Conservation (phyloP, 768 basidiomycete species). For the Macrolepiota fuliginosa region DNA sequence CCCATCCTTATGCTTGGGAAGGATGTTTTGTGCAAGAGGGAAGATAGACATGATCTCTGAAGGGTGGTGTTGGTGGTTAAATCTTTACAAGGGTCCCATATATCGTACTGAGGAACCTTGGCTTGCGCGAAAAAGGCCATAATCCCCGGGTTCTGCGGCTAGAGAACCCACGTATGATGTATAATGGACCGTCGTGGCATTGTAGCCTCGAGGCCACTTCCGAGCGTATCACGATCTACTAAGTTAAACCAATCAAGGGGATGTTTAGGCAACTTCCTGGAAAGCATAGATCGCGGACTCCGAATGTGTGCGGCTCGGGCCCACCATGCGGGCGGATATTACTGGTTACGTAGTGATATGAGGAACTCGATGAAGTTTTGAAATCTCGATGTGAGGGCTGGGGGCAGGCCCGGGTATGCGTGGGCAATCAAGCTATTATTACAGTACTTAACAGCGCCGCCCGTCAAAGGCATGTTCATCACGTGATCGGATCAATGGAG, state of each 20-base stretch:
- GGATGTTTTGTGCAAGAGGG: conserved; percentile 32
- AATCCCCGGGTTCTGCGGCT: no score
- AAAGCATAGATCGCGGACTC: no score
- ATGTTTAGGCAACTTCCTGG: neutral
- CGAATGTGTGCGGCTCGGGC: neutral
- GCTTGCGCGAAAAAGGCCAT: no score
- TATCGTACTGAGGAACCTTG: neutral
- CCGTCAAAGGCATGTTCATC: neutral
- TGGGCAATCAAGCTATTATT: neutral
- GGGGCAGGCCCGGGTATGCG: neutral
- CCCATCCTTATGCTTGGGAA: conserved; percentile 18
- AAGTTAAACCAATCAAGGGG: neutral
- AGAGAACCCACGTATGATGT: neutral
- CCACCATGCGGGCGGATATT: neutral
- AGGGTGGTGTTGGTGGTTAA: neutral
- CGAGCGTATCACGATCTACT: neutral
- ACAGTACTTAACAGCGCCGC: neutral
- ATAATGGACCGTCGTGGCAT: neutral
- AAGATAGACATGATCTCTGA: conserved; percentile 8
- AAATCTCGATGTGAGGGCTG: neutral
- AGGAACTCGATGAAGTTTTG: neutral
- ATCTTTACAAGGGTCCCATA: neutral
- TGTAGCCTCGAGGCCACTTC: neutral
- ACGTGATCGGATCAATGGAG: no score
- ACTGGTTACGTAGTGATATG: neutral